Percentiles rank a stretch among this genome's conserved stretches.
Conservation (phyloP, 2,329 filamentous ascomycete genomes). For the Macroventuria anomochaeta region DNA sequence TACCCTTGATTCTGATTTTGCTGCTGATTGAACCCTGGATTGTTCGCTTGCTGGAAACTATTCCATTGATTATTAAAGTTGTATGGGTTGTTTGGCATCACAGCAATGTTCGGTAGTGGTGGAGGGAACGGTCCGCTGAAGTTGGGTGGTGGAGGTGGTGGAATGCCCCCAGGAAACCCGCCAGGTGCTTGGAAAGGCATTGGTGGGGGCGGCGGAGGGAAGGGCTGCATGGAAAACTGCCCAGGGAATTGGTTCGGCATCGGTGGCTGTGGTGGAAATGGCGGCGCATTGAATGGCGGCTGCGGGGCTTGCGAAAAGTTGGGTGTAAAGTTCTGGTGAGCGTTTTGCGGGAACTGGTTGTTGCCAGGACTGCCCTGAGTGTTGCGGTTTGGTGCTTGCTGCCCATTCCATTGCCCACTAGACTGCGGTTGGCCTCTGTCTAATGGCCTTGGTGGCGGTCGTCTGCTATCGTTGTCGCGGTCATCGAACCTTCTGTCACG, state of each 20-base stretch:
- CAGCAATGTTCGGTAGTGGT: conserved; percentile 26
- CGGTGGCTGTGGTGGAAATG: conserved; percentile 25
- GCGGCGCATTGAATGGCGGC: conserved; percentile 25
- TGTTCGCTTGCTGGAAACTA: conserved; percentile 18
- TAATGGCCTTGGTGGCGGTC: conserved; percentile 17
- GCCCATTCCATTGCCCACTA: conserved; percentile 19
- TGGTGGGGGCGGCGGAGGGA: conserved; percentile 31
- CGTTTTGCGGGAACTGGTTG: conserved; percentile 15
- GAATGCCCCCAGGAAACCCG: conserved; percentile 18
- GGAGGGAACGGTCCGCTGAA: conserved; percentile 32
- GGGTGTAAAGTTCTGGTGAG: conserved; percentile 13
- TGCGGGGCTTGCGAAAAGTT: conserved; percentile 21
- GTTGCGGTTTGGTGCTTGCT: conserved; percentile 10
- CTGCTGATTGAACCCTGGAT: conserved; percentile 12
- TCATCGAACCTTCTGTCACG: conserved; percentile 19
- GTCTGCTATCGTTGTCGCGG: conserved; percentile 12
- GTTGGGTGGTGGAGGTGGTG: conserved; percentile 36
- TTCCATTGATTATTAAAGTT: conserved; percentile 21
- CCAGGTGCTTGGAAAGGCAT: conserved; percentile 27
- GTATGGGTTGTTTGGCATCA: conserved; percentile 21
- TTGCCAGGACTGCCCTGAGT: conserved; percentile 8
- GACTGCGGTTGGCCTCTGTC: conserved; percentile 17
- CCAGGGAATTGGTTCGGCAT: conserved; percentile 29
- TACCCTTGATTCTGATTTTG: conserved; percentile 9
- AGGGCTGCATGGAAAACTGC: conserved; percentile 24